These are phyloP conservation scores for Penicillium sp. DNA, from an alignment of 2,329 filamentous ascomycete genomes.

Conservation along the genomic window DNA sequence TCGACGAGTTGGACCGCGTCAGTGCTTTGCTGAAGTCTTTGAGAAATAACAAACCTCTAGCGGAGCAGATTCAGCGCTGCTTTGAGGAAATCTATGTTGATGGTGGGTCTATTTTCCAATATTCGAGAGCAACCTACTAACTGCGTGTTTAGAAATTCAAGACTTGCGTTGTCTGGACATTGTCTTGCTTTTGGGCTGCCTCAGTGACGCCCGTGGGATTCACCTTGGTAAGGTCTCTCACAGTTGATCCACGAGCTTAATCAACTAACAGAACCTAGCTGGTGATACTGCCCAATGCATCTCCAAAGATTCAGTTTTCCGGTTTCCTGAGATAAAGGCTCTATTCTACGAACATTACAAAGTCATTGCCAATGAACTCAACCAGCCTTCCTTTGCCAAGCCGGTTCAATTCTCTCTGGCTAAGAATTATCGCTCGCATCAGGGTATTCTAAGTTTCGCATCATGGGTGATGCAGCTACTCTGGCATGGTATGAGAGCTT, in stretches of 20 bases:
- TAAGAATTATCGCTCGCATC: slow-evolving; percentile 37
- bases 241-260: background rate
- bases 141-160: slow-evolving; percentile 28
- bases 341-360: slow-evolving; percentile 32
- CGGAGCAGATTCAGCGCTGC: slow-evolving; percentile 4
- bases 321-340: slow-evolving; percentile 35
- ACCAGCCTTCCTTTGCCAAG: slow-evolving; percentile 12
- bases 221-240: slow-evolving; percentile 24
- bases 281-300: slow-evolving; percentile 39
- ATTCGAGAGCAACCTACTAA: background rate
- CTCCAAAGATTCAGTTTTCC: slow-evolving; percentile 36
- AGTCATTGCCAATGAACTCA: slow-evolving; percentile 8
- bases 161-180: slow-evolving; percentile 32
- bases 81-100: slow-evolving; percentile 20
- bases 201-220: slow-evolving; percentile 29
- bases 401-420: slow-evolving; percentile 30
- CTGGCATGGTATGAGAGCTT: slow-evolving; percentile 21
- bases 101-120: background rate
- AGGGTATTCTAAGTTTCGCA: slow-evolving; percentile 35
- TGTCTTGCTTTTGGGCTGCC: slow-evolving; percentile 27
- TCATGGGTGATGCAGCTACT: slow-evolving; percentile 34
- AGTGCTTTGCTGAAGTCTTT: slow-evolving; percentile 22
- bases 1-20: slow-evolving; percentile 25
- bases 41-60: slow-evolving; percentile 1
- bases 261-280: slow-evolving; percentile 10